Percentiles rank a stretch among this genome's conserved stretches.
Conservation (phyloP, 306 rosid genomes). For the Senna tora region DNA sequence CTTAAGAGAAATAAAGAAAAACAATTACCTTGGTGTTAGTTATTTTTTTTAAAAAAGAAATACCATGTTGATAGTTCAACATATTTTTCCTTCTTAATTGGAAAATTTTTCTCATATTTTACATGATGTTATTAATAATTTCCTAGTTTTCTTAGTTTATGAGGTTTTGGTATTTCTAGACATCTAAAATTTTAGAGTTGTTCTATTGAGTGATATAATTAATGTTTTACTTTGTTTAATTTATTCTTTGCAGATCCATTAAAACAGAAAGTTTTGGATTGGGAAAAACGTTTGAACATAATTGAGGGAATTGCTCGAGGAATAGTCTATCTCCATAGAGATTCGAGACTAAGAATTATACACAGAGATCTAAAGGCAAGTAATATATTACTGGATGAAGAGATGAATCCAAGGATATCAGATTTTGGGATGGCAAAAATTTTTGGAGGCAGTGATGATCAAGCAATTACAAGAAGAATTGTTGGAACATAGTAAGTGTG, state of each 20-base stretch:
- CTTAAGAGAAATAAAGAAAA: too few species aligned
- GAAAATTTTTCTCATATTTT: too few species aligned
- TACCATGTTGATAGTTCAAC: too few species aligned
- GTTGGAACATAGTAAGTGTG: conserved; percentile 28
- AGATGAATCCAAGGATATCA: not conserved
- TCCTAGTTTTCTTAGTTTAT: too few species aligned
- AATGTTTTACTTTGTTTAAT: too few species aligned
- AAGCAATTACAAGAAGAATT: conserved; percentile 1
- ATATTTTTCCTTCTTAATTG: too few species aligned
- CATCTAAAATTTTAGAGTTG: too few species aligned
- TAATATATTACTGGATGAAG: not conserved
- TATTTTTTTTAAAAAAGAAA: too few species aligned
- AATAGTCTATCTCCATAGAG: not conserved
- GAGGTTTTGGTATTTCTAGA: too few species aligned
- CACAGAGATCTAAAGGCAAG: not conserved
- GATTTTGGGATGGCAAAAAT: not conserved
- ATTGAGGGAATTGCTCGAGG: not conserved
- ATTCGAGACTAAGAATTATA: not conserved
- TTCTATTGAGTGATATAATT: too few species aligned
- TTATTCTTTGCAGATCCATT: not conserved
- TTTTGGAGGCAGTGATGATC: not conserved
- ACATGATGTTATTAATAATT: too few species aligned
- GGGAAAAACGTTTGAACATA: not conserved
- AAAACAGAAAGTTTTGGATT: not conserved
- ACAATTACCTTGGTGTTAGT: too few species aligned